Evolutionary conservation across 345 rosid species (phyloP), one percentile per base, ranked within the genome.

Genomic region (Lenwebbia sp.): DNA sequence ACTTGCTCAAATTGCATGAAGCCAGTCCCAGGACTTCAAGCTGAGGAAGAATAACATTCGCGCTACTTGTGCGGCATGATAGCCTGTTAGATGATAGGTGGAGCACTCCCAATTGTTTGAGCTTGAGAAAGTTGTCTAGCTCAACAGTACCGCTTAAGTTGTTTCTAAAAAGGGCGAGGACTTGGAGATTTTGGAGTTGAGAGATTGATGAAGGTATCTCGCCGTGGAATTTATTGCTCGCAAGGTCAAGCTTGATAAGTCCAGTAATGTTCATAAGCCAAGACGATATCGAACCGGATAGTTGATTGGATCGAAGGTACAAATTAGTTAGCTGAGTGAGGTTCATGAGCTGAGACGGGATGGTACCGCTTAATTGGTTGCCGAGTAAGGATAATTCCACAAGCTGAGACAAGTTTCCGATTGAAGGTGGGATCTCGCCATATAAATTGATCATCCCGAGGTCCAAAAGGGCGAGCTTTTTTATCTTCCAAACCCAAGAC

Each of bases 331-430:
- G 78, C 81, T 55, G 54, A 5, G 88, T 85, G 22, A 88, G 85
- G 81, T 86, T 90, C 28, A 54, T 60, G 50, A 89, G 25, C 10
- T 55, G 82, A 56, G 83, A 55, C 33, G 89, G 89, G 76, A 85
- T 33, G 28, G 52, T 54, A 52, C 87, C 89, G 14, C 37, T 40
- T 22, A 62, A 51, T n/a, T 85, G 78, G 19, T 17, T 47, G 47
- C 2, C 5, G 8, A 2, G 0, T 17, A 40, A 40, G 12, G 0
- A 1, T 33, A 76, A 47, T 10, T 40, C 3, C 82, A 4, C 49
- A 76, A 76, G 41, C 49, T 5, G 49, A 40, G 47, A 76, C 51
- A 40, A 49, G 82, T 33, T 37, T 49, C 82, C 51, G 26, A 49
- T 13, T 5, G 40, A 70, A 70, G 81, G 37, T 13, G 81, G 44